These are phyloP conservation scores for Basipetospora chlamydospora DNA, from an alignment of 2,329 filamentous ascomycete genomes.

Conservation along the genomic window DNA sequence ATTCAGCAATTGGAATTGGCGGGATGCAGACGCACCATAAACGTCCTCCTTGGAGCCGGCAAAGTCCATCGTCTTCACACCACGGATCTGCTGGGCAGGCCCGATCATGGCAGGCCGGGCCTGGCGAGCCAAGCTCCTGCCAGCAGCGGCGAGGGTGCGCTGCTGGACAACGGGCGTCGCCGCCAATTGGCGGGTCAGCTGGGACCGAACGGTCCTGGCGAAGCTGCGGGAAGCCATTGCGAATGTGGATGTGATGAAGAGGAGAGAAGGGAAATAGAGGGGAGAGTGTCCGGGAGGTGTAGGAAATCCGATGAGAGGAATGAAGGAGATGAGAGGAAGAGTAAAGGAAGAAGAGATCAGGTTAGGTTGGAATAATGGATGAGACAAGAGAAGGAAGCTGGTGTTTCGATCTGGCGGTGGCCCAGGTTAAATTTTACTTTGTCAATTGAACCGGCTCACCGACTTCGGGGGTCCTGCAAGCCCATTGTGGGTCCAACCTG, in stretches of 20 bases:
- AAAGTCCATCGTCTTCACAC: constrained; percentile 98
- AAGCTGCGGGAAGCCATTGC: constrained; percentile 66
- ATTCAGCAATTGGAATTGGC: constrained; percentile 5
- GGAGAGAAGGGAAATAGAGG: constrained; percentile 16
- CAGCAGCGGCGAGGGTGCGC: constrained; percentile 47
- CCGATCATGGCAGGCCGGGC: constrained; percentile 35
- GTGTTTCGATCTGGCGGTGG: too few relatives aligned
- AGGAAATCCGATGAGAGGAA: too few relatives aligned
- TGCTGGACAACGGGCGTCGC: constrained; percentile 45
- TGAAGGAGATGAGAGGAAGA: too few relatives aligned
- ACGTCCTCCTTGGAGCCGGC: constrained; percentile 89
- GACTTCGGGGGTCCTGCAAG: constrained; percentile 4
- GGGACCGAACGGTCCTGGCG: constrained; percentile 50
- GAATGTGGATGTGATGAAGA: constrained; percentile 15
- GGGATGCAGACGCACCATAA: constrained; percentile 48
- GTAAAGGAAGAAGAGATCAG: too few relatives aligned
- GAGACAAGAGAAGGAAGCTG: too few relatives aligned
- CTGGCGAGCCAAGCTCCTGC: constrained; percentile 36
- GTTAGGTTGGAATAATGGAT: too few relatives aligned
- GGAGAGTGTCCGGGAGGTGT: constrained; percentile 13
- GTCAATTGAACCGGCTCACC: constrained; percentile 3
- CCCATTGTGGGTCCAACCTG: too few relatives aligned
- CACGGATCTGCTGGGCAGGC: constrained; percentile 57
- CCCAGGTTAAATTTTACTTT: constrained; percentile 1
- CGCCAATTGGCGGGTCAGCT: constrained; percentile 48